These are phyloP conservation scores for Neurospora sp. DNA, from an alignment of 2,329 filamentous ascomycete species.

Conservation along the genomic window DNA sequence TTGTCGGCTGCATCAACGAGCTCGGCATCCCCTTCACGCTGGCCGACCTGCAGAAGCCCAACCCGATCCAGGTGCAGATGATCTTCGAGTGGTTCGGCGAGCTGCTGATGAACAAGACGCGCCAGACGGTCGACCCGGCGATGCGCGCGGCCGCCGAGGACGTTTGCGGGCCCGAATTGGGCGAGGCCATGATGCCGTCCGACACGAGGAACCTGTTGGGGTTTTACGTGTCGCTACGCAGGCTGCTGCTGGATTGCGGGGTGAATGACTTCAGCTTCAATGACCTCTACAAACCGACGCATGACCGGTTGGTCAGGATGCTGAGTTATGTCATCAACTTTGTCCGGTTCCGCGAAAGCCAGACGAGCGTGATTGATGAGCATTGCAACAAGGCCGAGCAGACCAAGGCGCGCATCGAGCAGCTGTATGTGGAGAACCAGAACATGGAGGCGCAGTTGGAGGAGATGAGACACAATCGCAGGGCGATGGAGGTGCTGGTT, in stretches of 20 bases:
- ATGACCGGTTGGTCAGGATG: slow-evolving; percentile 84
- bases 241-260: slow-evolving; percentile 76
- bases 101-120: slow-evolving; percentile 84
- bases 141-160: slow-evolving; percentile 91
- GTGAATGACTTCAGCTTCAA: slow-evolving; percentile 90
- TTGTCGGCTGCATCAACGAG: slow-evolving; percentile 93
- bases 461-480: slow-evolving; percentile 71
- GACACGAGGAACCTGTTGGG: slow-evolving; percentile 94
- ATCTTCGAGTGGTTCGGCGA: slow-evolving; percentile 98
- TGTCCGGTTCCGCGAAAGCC: slow-evolving; percentile 89
- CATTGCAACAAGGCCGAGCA: slow-evolving; percentile 86
- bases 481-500: slow-evolving; percentile 71
- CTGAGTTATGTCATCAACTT: slow-evolving; percentile 99
- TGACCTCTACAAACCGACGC: slow-evolving; percentile 84
- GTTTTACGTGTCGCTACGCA: slow-evolving; percentile 78
- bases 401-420: slow-evolving; percentile 80
- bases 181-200: slow-evolving; percentile 67
- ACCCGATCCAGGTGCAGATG: slow-evolving; percentile 88
- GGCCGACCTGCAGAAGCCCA: slow-evolving; percentile 85
- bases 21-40: slow-evolving; percentile 86
- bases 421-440: slow-evolving; percentile 76
- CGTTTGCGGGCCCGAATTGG: slow-evolving; percentile 70
- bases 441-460: slow-evolving; percentile 71
- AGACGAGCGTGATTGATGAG: slow-evolving; percentile 81
- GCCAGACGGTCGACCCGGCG: slow-evolving; percentile 85